These are phyloP conservation scores for Colletotrichum lupini DNA, from an alignment of 2,329 filamentous ascomycete genomes.

Conservation along the genomic window DNA sequence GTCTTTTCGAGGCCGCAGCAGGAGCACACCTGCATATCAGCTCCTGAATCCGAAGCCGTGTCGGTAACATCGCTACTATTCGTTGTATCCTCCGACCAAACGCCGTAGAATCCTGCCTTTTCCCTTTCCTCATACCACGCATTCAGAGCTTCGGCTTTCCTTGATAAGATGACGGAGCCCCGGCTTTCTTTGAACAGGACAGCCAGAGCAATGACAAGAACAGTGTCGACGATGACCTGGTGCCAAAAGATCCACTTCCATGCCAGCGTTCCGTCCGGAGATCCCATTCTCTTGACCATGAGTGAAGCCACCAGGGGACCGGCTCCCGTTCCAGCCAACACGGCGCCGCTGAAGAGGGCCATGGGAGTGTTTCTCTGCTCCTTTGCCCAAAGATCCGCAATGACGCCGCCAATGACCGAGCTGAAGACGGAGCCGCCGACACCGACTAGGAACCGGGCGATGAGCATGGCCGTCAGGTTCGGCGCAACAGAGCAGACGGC, in stretches of 20 bases:
- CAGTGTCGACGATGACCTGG: conserved; percentile 76
- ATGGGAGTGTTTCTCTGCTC: conserved; percentile 87
- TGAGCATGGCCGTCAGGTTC: conserved; percentile 77
- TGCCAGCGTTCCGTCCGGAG: conserved; percentile 45
- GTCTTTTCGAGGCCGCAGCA: conserved; percentile 11
- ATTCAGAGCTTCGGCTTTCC: conserved; percentile 80
- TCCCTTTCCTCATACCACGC: conserved; percentile 83
- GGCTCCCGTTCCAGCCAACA: conserved; percentile 81
- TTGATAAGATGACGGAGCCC: conserved; percentile 80
- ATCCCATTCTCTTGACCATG: conserved; percentile 70
- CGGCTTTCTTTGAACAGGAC: conserved; percentile 85
- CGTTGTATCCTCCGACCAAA: conserved; percentile 48
- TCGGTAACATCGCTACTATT: conserved; percentile 17
- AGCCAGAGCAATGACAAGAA: conserved; percentile 72
- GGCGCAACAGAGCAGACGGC: conserved; percentile 78
- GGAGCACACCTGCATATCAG: conserved; percentile 13
- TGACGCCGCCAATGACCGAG: conserved; percentile 92
- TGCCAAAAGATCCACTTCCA: conserved; percentile 90
- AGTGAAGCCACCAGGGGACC: conserved; percentile 80
- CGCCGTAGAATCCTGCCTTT: conserved; percentile 65
- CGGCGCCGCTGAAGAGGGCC: conserved; percentile 85
- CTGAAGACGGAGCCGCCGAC: conserved; percentile 83
- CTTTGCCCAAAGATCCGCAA: conserved; percentile 86
- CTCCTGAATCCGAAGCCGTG: conserved; percentile 1
- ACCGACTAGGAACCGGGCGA: conserved; percentile 81